These are phyloP conservation scores for Triticum dicoccoides DNA, from an alignment of 176 grass and related monocot species.

Conservation along the genomic window DNA sequence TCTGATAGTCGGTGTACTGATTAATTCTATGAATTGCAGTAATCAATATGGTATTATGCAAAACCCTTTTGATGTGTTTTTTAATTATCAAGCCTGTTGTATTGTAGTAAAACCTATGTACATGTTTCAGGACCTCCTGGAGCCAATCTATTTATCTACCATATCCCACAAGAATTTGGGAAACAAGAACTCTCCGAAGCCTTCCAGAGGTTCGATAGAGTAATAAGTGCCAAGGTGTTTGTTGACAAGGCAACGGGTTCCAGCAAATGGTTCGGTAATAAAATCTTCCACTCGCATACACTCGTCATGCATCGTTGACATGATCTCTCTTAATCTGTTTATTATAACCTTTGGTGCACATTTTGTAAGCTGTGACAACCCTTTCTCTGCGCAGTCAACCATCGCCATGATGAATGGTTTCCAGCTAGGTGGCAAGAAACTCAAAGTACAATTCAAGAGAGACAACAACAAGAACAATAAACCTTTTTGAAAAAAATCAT, in stretches of 20 bases:
- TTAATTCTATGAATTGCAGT: background rate
- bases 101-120: background rate
- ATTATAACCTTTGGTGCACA: slow-evolving; percentile 28
- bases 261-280: slow-evolving; percentile 99
- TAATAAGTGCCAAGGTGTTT: slow-evolving; percentile 96
- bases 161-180: slow-evolving; percentile 79
- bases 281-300: background rate
- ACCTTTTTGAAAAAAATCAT: slow-evolving; percentile 46
- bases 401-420: slow-evolving; percentile 78
- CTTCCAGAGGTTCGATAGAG: slow-evolving; percentile 87
- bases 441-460: slow-evolving; percentile 99
- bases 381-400: slow-evolving; percentile 64
- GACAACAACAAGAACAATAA: slow-evolving; percentile 89
- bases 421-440: slow-evolving; percentile 84
- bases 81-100: background rate
- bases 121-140: slow-evolving; percentile 69
- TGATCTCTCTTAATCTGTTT: background rate
- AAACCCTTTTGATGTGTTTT: background rate
- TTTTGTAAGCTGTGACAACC: slow-evolving; percentile 96
- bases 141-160: slow-evolving; percentile 90
- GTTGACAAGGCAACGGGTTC: slow-evolving; percentile 92
- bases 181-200: slow-evolving; percentile 82
- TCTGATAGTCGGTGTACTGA: background rate
- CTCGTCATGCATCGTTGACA: background rate
- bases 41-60: background rate